Evolutionary conservation across 2,329 filamentous ascomycete genomes (phyloP).

Genomic region (Zarea fungicola): DNA sequence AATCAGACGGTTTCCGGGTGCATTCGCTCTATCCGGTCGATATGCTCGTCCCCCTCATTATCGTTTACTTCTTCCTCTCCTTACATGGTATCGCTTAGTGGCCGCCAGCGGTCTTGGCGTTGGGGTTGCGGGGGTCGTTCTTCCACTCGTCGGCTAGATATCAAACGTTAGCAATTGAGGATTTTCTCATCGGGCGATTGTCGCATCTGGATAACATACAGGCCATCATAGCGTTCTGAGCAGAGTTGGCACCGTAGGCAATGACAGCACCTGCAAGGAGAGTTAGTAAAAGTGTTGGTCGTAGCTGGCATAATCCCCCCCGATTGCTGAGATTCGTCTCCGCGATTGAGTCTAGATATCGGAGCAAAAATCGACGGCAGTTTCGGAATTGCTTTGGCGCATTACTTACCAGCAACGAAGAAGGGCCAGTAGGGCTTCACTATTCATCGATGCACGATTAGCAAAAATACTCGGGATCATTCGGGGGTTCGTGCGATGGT

Average conservation of each 20-base stretch:
- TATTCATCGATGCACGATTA: slow-evolving; percentile 36
- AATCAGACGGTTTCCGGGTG: slow-evolving; percentile 11
- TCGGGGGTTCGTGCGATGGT: not conserved
- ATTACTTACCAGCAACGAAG: slow-evolving; percentile 81
- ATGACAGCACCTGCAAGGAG: slow-evolving; percentile 67
- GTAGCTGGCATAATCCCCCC: too few species aligned
- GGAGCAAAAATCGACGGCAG: not conserved
- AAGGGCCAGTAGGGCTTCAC: slow-evolving; percentile 90
- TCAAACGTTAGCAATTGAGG: not conserved
- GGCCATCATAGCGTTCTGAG: slow-evolving; percentile 69
- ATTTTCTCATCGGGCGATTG: not conserved
- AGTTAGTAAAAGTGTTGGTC: too few species aligned
- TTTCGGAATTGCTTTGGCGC: slow-evolving; percentile 16
- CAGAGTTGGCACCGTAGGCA: slow-evolving; percentile 85
- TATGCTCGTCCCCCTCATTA: slow-evolving; percentile 7
- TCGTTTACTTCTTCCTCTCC: not conserved
- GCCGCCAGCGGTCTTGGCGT: slow-evolving; percentile 41
- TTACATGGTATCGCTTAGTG: slow-evolving; percentile 32
- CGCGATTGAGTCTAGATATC: not conserved
- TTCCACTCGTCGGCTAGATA: slow-evolving; percentile 84
- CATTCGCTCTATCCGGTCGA: slow-evolving; percentile 9
- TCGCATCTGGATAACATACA: slow-evolving; percentile 47
- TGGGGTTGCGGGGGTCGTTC: slow-evolving; percentile 91
- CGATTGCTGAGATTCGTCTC: too few species aligned
- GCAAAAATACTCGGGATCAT: slow-evolving; percentile 7